These are phyloP conservation scores for Penicillium pancosmium DNA, from an alignment of 495 filamentous ascomycete species.

Conservation along the genomic window DNA sequence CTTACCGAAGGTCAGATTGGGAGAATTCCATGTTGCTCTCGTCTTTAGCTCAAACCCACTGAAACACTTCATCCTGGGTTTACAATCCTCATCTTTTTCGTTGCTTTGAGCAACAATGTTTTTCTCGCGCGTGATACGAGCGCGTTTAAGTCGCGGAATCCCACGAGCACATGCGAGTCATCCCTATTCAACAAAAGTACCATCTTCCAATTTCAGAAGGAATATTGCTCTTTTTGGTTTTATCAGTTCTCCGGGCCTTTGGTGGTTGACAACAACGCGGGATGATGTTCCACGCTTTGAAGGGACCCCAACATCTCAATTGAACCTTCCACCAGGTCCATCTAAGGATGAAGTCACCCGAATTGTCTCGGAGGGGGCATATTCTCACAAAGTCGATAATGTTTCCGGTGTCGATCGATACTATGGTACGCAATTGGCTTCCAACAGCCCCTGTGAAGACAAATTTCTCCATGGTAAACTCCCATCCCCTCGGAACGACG, in stretches of 20 bases:
- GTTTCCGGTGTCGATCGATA: constrained; percentile 42
- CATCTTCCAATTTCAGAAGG: constrained; percentile 13
- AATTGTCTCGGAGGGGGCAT: constrained; percentile 31
- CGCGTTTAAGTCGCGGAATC: constrained; percentile 21
- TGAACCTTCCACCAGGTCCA: constrained; percentile 15
- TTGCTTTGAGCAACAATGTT: constrained; percentile 5
- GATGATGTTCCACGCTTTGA: constrained; percentile 28
- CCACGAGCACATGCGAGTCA: constrained; percentile 14
- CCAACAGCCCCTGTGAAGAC: constrained; percentile 53
- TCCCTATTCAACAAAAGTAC: constrained; percentile 20
- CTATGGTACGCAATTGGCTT: constrained; percentile 47
- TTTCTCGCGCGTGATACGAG: constrained; percentile 4
- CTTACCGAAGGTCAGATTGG: constrained; percentile 1
- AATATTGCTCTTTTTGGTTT: constrained; percentile 16
- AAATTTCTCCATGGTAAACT: constrained; percentile 47
- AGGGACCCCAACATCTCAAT: constrained; percentile 17
- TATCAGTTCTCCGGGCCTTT: constrained; percentile 22
- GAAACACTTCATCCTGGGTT: background rate
- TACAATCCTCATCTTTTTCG: background rate
- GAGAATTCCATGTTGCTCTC: background rate
- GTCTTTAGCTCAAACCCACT: background rate
- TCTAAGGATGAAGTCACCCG: constrained; percentile 29
- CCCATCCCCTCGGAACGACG: constrained; percentile 38
- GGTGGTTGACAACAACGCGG: constrained; percentile 24
- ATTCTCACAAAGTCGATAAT: constrained; percentile 31